Evolutionary conservation across 768 basidiomycete species (phyloP).

Genomic region (Candolleomyces efflorescens): DNA sequence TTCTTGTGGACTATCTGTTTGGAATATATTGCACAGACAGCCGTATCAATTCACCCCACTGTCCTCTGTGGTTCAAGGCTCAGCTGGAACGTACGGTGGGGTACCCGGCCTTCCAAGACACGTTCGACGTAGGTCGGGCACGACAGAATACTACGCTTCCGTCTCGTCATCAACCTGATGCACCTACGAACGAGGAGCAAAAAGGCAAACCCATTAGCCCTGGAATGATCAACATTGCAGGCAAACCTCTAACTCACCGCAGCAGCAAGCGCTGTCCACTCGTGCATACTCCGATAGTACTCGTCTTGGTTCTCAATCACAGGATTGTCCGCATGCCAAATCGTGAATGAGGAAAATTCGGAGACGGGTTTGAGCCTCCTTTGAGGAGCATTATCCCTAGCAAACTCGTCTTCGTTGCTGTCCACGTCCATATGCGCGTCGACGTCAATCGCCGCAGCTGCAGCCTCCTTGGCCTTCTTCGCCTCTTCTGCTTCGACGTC

Average conservation of each 20-base stretch:
- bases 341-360: slow-evolving; percentile 60
- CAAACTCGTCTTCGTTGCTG: neutral
- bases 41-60: too few species aligned
- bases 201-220: too few species aligned
- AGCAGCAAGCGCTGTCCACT: slow-evolving; percentile 65
- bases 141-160: too few species aligned
- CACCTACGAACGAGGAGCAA: too few species aligned
- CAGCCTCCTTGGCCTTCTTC: neutral
- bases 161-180: too few species aligned
- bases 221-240: too few species aligned
- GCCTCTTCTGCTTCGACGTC: slow-evolving; percentile 14
- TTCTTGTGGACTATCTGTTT: too few species aligned
- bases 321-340: slow-evolving; percentile 73
- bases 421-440: neutral
- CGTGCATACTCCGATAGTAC: slow-evolving; percentile 60
- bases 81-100: too few species aligned
- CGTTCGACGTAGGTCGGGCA: too few species aligned
- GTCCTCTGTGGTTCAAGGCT: too few species aligned
- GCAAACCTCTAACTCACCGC: slow-evolving; percentile 62
- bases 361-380: slow-evolving; percentile 30
- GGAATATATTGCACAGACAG: too few species aligned
- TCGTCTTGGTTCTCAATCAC: slow-evolving; percentile 70
- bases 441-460: neutral
- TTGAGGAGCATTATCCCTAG: neutral
- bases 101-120: too few species aligned